Evolutionary conservation across 2,329 filamentous ascomycete species (phyloP).

Genomic region (Venturia nashicola): DNA sequence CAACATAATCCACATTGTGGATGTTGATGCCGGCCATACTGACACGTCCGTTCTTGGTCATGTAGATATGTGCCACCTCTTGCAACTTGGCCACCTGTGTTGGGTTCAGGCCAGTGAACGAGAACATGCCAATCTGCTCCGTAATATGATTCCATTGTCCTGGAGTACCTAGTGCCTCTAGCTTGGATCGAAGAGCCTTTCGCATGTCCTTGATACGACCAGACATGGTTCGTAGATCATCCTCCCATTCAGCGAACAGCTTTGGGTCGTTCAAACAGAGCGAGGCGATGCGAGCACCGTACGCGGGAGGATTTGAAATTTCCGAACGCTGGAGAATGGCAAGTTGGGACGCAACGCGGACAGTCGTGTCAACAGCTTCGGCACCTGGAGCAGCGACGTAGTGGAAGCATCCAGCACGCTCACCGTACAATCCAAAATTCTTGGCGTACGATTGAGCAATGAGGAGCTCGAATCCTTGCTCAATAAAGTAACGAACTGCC

Average conservation of each 20-base stretch:
- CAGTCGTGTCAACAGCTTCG: constrained; percentile 48
- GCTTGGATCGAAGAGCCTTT: constrained; percentile 58
- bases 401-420: constrained; percentile 94
- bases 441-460: constrained; percentile 43
- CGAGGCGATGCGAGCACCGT: constrained; percentile 81
- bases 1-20: constrained; percentile 85
- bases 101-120: constrained; percentile 72
- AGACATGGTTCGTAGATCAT: constrained; percentile 84
- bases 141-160: constrained; percentile 96
- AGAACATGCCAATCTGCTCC: constrained; percentile 99
- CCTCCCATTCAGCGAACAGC: constrained; percentile 86
- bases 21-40: constrained; percentile 97
- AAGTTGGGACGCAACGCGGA: constrained; percentile 71
- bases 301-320: constrained; percentile 93
- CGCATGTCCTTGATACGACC: constrained; percentile 93
- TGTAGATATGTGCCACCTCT: constrained; percentile 65
- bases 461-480: constrained; percentile 66
- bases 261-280: constrained; percentile 69
- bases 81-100: constrained; percentile 60
- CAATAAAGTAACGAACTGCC: constrained; percentile 88
- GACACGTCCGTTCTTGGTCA: constrained; percentile 96
- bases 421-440: constrained; percentile 75
- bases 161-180: constrained; percentile 76
- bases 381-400: constrained; percentile 63
- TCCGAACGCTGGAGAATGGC: constrained; percentile 92